Base-by-base conservation (phyloP, 1,284 basidiomycete species). In the Meripilus lineatus region DNA sequence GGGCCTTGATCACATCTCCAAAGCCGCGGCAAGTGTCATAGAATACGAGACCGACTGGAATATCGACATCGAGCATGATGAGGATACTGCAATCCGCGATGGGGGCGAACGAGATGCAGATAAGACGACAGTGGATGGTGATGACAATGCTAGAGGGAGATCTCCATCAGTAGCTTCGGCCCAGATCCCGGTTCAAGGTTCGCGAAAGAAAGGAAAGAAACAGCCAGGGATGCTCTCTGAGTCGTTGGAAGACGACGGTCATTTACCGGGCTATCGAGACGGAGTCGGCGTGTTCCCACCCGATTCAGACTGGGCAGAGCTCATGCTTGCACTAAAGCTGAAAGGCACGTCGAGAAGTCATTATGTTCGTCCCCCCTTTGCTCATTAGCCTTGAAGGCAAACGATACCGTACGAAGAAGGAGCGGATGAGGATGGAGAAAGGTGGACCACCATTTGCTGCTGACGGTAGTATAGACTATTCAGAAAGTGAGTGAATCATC, bases 31-130 rank as follows among this genome's bases (percentile, higher is more conserved):
- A 0, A 83, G 76, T 14, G 84, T 89, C 34, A 84, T 88, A 49
- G 84, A 87, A 46, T 84, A 81, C 58, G 85, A 88, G 63, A 78
- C 81, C 0, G 82, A 89, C 58, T 89, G 85, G 85, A 87, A 85
- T 51, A 82, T 88, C 45, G 84, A 87, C 45, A 68, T 84, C n/a
- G 84, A 86, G 53, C 74, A 72, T 33, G 84, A 87, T 37, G 83
- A 82, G 20, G 75, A 79, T 14, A 64, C 67, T 7, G 64, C 72
- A n/a, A 72, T 74, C 20, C 68, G 73, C 1, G 72, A 74, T n/a
- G 72, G 69, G 10, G 66, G 67, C 6, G 57, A 59, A 13, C 58
- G 62, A 23, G 63, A 38, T 3, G 50, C 39, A 2, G 42, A 47
- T 2, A 36, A 28, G 34, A 55, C 52, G 4, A 58, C 55, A 18